Base-by-base conservation (phyloP, 2,329 filamentous ascomycete species). In the Botrytis hyacinthi region DNA sequence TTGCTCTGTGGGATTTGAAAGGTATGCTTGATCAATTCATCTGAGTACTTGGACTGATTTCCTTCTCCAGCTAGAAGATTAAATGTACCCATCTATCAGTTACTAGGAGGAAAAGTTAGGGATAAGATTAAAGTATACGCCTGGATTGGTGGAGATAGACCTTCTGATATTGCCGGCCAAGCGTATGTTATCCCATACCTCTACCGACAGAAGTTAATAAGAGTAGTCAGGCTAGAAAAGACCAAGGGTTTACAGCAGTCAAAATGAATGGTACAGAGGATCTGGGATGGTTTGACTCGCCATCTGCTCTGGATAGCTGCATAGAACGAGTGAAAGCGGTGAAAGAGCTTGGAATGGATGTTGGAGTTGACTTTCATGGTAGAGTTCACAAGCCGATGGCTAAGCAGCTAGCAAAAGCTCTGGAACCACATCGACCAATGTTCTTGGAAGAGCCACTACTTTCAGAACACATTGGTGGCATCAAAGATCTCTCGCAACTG, bases 181-280 rank as follows among this genome's bases (percentile, higher is more conserved):
- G 91, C 89, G 85, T 90, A 81, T 77, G 86, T 79, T 32, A 22
- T 37, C 37, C 26, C 29, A 73, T 35, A 20, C 14, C 60, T 20
- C 48, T 70, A 20, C 69, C 75, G n/a, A 79, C 51, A 32, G 18
- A n/a, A 32, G 16, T 35, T 69, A 69, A 69, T 22, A 22, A 26
- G n/a, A 57, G 42, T 42, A 90, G 87, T 5, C 85, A 87, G 78
- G 85, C 84, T 9, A 85, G 89, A 7, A 85, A 87, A 77, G 83
- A 84, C 18, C 90, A 92, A 80, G 90, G 90, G 0, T 90, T 93
- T 79, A 89, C 84, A 44, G 85, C 87, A 6, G 87, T 94, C 71
- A 94, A 94, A 80, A 94, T 95, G 92, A 94, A 94, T 79, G 92
- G 87, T 9, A 94, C 92, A 0, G 91, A 92, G 78, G 92, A 94